Conservation (phyloP, 345 rosid species). For the Rhodamnia rubescens region DNA sequence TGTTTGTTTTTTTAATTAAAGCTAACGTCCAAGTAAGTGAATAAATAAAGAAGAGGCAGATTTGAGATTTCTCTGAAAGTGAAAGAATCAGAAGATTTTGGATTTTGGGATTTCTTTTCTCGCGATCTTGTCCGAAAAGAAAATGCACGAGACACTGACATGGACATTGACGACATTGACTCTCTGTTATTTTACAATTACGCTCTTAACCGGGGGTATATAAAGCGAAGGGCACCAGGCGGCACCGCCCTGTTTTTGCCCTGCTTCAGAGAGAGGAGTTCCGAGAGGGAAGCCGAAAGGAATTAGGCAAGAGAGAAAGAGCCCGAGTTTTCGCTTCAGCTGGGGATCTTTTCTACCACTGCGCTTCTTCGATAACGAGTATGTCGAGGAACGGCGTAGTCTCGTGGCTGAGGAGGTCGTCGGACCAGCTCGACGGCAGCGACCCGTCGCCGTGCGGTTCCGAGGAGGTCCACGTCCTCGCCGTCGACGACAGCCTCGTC, state of each 20-base stretch:
- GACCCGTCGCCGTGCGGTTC: conserved; percentile 31
- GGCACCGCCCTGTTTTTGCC: not conserved
- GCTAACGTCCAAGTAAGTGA: not conserved
- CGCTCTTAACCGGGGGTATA: not conserved
- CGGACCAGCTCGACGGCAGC: conserved; percentile 19
- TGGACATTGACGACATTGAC: not conserved
- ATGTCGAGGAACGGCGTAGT: conserved; percentile 50
- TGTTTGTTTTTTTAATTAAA: not conserved
- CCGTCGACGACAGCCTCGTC: conserved; percentile 83
- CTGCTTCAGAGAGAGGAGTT: not conserved
- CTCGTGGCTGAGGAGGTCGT: conserved; percentile 32
- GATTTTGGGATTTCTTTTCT: conserved; percentile 1
- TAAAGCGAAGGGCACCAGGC: not conserved
- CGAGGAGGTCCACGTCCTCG: conserved; percentile 72
- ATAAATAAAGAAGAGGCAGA: conserved; percentile 11
- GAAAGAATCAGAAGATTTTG: conserved; percentile 47
- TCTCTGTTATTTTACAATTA: not conserved
- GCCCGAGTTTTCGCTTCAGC: not conserved
- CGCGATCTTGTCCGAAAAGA: conserved; percentile 10
- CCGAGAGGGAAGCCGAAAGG: not conserved
- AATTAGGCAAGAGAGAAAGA: not conserved
- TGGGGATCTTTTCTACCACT: not conserved
- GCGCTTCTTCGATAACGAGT: not conserved
- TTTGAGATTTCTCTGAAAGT: conserved; percentile 17
- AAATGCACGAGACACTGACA: conserved; percentile 3